Evolutionary conservation across 2,329 filamentous ascomycete species (phyloP).

Genomic region (Chaetothyriales sp.): DNA sequence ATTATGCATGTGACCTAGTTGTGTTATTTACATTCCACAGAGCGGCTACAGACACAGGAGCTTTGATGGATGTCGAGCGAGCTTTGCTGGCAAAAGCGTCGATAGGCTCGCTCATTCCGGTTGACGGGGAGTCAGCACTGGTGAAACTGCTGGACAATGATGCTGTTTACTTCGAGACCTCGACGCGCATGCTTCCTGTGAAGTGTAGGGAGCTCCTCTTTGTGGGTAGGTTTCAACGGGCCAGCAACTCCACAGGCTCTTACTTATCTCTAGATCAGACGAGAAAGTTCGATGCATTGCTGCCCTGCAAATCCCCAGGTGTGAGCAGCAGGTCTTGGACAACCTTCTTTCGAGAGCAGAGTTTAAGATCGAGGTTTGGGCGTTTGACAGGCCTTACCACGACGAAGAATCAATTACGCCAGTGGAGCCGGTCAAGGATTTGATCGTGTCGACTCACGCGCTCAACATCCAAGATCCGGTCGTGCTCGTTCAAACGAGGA

Average conservation of each 20-base stretch:
- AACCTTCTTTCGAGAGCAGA: slow-evolving; percentile 36
- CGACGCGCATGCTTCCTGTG: neutral
- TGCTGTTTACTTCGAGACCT: neutral
- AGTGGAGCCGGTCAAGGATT: slow-evolving; percentile 19
- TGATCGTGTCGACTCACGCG: slow-evolving; percentile 30
- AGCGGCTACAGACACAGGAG: neutral
- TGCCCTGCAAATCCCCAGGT: slow-evolving; percentile 37
- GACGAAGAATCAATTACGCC: slow-evolving; percentile 17
- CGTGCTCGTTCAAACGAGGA: slow-evolving; percentile 31
- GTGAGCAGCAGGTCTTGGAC: slow-evolving; percentile 36
- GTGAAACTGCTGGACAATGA: neutral
- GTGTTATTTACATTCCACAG: no score
- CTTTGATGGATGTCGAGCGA: neutral
- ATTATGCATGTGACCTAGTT: no score
- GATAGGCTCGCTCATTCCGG: neutral
- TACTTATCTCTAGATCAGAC: slow-evolving; percentile 41
- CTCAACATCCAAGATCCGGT: slow-evolving; percentile 30
- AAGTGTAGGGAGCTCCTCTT: neutral
- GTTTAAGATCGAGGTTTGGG: slow-evolving; percentile 38
- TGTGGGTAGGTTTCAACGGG: neutral
- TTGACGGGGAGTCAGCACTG: neutral
- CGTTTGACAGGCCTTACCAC: slow-evolving; percentile 22
- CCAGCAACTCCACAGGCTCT: slow-evolving; percentile 21
- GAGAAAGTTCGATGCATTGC: slow-evolving; percentile 40
- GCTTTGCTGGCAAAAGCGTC: neutral